Percentiles rank a stretch among this genome's conserved stretches.
These are phyloP conservation scores for Penicillium antarcticum DNA, from an alignment of 495 filamentous ascomycete genomes.

Conservation along the genomic window DNA sequence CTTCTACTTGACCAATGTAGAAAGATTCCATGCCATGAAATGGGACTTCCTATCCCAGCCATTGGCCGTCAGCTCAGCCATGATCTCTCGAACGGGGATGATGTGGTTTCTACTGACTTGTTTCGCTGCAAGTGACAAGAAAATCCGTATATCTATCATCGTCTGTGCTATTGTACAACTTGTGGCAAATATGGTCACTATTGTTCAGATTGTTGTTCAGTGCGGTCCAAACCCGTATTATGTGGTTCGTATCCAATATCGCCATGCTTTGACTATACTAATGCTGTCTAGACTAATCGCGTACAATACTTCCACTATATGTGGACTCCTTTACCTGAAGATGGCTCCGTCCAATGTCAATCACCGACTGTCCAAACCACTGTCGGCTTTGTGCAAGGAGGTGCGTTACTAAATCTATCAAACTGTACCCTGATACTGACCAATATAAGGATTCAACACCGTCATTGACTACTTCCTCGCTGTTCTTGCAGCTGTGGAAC, in stretches of 20 bases:
- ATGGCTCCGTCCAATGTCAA: slow-evolving; percentile 34
- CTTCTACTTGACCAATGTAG: slow-evolving; percentile 18
- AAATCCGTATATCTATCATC: slow-evolving; percentile 25
- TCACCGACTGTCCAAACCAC: slow-evolving; percentile 32
- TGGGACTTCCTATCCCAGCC: slow-evolving; percentile 35
- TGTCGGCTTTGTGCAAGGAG: slow-evolving; percentile 37
- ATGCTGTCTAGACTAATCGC: slow-evolving; percentile 21
- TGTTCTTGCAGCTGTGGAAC: slow-evolving; percentile 28
- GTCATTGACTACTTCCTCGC: slow-evolving; percentile 33
- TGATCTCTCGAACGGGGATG: slow-evolving; percentile 39
- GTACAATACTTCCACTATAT: slow-evolving; percentile 38
- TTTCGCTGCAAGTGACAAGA: slow-evolving; percentile 29
- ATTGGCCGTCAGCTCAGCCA: slow-evolving; percentile 43
- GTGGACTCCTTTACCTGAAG: slow-evolving; percentile 34
- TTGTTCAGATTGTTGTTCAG: slow-evolving; percentile 36
- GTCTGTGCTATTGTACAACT: slow-evolving; percentile 32
- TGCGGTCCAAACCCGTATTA: slow-evolving; percentile 38
- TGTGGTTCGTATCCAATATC: neutral
- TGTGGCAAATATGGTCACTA: slow-evolving; percentile 30
- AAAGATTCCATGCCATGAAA: slow-evolving; percentile 25
- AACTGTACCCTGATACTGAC: neutral
- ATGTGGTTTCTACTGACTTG: slow-evolving; percentile 38
- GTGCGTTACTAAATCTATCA: slow-evolving; percentile 3
- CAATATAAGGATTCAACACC: slow-evolving; percentile 29
- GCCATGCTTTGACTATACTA: neutral